Evolutionary conservation across 1,139 yeast genomes (phyloP), one percentile per base, ranked within the genome.

Genomic region (Suhomyces wounanorum): DNA sequence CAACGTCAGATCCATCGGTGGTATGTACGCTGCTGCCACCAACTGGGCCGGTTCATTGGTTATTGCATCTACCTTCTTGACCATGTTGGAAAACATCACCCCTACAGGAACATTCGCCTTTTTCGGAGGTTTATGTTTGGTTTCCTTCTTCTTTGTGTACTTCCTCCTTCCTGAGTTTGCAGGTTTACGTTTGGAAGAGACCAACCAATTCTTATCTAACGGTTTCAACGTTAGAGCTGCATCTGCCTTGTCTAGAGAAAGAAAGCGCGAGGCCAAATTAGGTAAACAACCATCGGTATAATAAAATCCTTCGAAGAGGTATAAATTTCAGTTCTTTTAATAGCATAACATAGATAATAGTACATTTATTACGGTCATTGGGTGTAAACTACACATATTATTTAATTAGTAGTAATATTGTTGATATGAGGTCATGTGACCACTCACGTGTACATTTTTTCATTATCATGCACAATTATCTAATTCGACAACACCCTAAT

Each of bases 21-120:
- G 91, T 2, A 88, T 96, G 59, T 86, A 83, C 61, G 92, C 97
- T 2, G 89, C 97, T n/a, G 90, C 92, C 28, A 85, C 94, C 43
- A 94, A 94, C 74, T 94, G 99, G 99, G 84, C 91, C 13, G 98
- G 98, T 47, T 90, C 97, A 28, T 76, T 94, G 62, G 87, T 90
- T 40, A 89, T 92, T 65, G 89, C 97, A 1, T 82, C 96, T 3
- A 89, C 97, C 0, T 92, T 91, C 71, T 79, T 94, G 67, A 91
- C 98, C 28, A 92, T 92, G 98, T 80, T 92, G 75, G 83, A 88
- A 66, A 87, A 84, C 57, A 91, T 92, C 57, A 90, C 98, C 1
- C 97, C 98, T 39, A 84, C 96, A 0, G 98, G 98, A 36, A 92
- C 99, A 0, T 94, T 92, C 70, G 82, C 92, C 8, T 82, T 92